Evolutionary conservation across 1,139 yeast species (phyloP), one percentile per base, ranked within the genome.

Genomic region (Protomyces pachydermus): DNA sequence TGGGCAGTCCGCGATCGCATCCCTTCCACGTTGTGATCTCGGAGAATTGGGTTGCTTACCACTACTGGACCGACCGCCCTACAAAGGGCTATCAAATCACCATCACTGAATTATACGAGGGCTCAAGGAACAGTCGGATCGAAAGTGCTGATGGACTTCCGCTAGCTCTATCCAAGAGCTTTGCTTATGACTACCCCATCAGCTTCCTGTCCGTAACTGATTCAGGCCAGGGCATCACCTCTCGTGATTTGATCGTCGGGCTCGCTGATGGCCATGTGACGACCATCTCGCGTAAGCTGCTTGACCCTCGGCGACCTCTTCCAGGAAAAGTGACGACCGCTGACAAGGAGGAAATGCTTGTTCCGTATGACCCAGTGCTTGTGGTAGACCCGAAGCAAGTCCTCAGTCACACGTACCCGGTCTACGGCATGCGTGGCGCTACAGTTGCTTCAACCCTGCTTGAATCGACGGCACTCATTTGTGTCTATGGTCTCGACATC

Each of bases 1-100:
- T 74, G 5, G 72, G 74, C 25, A 81, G 79, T 51, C 74, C 78
- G 12, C 12, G 25, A 10, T 18, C 18, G 1, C 71, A 80, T 20
- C 78, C 82, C 0, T 71, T 89, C 20, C 78, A 80, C 34, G 71
- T 89, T 46, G 78, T 84, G 0, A 81, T 84, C 74, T 95, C 91
- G 65, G 98, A 93, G 72, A 85, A 91, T 74, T 91, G 95, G 90
- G 77, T 90, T 14, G 80, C 88, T 3, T 87, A 88, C 73, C 78
- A 93, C 0, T 88, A 82, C 72, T 82, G 80, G 72, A 45, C 66
- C 39, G 62, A 38, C 18, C 70, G 67, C 2, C 60, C 53, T 12
- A 72, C 82, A 69, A 73, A 77, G 35, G 84, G 84, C 63, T 83
- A 85, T 66, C 81, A 86, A 69, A 73, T 93, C 16, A 83, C 81